phyloP scores from a whole-genome alignment of 768 basidiomycete genomes.

The Tylopilus plumbeoviolaceoides region DNA sequence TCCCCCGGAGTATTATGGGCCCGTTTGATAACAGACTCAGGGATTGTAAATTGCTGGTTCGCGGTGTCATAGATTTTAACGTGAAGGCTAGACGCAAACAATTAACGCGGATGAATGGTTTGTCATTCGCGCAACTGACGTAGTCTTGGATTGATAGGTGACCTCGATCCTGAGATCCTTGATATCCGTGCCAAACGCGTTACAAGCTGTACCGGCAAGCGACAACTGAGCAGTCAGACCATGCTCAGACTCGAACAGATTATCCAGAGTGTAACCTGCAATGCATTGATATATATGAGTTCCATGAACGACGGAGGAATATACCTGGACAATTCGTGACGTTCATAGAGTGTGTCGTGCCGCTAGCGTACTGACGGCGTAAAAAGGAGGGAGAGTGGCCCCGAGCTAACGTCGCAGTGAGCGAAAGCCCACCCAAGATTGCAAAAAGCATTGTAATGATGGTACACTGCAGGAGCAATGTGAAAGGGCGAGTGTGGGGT shows the following conservation, averaged over 20 bases:
- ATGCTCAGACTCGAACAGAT: constrained; percentile 39
- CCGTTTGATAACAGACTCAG: constrained; percentile 45
- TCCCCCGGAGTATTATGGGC: constrained; percentile 34
- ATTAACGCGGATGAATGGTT: not conserved
- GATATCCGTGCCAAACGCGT: constrained; percentile 63
- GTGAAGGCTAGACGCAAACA: constrained; percentile 45
- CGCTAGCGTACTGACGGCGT: constrained; percentile 3
- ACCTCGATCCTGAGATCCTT: constrained; percentile 56
- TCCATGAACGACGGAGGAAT: not conserved
- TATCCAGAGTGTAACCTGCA: constrained; percentile 55
- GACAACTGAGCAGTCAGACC: constrained; percentile 54
- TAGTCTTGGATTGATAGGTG: constrained; percentile 55
- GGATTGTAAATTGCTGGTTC: constrained; percentile 63
- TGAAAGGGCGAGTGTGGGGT: not conserved
- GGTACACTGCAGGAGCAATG: not conserved
- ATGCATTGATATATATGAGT: not conserved
- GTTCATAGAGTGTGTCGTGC: constrained; percentile 22
- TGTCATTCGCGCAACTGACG: constrained; percentile 29
- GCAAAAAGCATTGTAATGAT: not conserved
- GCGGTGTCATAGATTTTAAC: constrained; percentile 64
- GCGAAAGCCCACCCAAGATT: constrained; percentile 7
- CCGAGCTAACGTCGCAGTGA: constrained; percentile 1
- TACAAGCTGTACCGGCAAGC: constrained; percentile 54
- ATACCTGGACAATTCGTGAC: constrained; percentile 33
- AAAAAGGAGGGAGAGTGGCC: constrained; percentile 4